Evolutionary conservation across 352 stramenopile species (phyloP).

Genomic region (Achlya hypogyna): DNA sequence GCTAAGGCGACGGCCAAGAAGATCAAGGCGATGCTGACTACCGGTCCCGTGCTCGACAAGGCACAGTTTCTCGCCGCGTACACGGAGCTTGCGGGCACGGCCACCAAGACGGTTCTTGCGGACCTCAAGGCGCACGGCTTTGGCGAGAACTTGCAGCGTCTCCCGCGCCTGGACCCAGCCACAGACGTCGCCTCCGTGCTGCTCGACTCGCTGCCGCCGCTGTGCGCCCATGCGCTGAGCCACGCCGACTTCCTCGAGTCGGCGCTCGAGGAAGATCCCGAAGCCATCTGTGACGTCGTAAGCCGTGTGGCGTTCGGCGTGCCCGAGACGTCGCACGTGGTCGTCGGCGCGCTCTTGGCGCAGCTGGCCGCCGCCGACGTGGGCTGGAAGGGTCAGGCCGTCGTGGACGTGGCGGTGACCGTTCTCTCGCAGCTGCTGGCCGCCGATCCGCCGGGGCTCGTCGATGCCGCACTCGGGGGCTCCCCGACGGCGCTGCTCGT

Average conservation of each 20-base stretch:
- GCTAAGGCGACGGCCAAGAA: conserved; percentile 41
- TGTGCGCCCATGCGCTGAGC: conserved; percentile 55
- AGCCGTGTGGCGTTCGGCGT: conserved; percentile 60
- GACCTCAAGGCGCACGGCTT: conserved; percentile 75
- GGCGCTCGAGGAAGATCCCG: conserved; percentile 77
- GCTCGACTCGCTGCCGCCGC: conserved; percentile 35
- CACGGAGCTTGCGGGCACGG: conserved; percentile 60
- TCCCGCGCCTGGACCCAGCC: conserved; percentile 28
- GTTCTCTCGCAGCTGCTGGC: conserved; percentile 52
- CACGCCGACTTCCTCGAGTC: conserved; percentile 82
- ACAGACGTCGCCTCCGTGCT: conserved; percentile 23
- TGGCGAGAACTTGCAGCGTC: conserved; percentile 66
- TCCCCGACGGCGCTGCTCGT: conserved; percentile 60
- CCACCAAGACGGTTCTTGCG: conserved; percentile 69
- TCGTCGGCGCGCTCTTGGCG: conserved; percentile 61
- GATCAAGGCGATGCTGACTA: conserved; percentile 47
- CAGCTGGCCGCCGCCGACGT: conserved; percentile 74
- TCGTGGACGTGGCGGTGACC: conserved; percentile 65
- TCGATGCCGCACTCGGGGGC: conserved; percentile 56
- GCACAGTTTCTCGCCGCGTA: conserved; percentile 78
- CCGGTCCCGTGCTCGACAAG: conserved; percentile 48
- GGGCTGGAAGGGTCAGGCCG: conserved; percentile 77
- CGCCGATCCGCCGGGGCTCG: conserved; percentile 48
- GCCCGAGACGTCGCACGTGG: conserved; percentile 38
- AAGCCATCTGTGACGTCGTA: conserved; percentile 67